Conservation (phyloP, 306 rosid genomes). For the Glycine tomentella region DNA sequence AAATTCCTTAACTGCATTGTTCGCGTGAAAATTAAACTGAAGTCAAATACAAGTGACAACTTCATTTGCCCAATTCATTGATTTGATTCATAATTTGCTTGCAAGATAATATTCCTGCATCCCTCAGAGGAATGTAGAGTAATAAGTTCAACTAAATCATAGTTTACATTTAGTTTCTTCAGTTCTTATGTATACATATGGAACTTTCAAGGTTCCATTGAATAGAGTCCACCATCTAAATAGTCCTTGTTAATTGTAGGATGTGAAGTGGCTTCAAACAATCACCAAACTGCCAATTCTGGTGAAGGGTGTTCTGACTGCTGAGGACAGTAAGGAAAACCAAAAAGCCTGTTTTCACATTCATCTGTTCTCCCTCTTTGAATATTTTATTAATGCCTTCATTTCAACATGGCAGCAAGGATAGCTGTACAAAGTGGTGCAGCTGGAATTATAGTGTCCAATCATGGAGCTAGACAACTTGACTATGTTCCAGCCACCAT, state of each 20-base stretch:
- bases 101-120: conserved; percentile 7
- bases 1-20: neutral
- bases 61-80: conserved; percentile 10
- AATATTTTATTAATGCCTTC: conserved; percentile 11
- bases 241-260: conserved; percentile 63
- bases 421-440: conserved; percentile 82
- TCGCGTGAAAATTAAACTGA: neutral
- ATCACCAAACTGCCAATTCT: conserved; percentile 89
- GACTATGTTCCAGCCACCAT: conserved; percentile 96
- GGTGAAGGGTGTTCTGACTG: conserved; percentile 93
- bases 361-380: neutral
- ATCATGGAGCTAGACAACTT: conserved; percentile 97
- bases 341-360: neutral
- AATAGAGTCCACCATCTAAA: neutral
- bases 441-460: conserved; percentile 94
- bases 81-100: conserved; percentile 25
- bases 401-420: conserved; percentile 69
- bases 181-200: neutral
- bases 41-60: neutral
- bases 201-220: conserved; percentile 5
- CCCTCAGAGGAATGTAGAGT: neutral
- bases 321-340: conserved; percentile 79
- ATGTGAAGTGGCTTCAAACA: conserved; percentile 97
- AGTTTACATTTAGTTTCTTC: conserved; percentile 11
- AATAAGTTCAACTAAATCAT: neutral